phyloP scores from a whole-genome alignment of 495 filamentous ascomycete genomes.

The Aspergillus panamensis region DNA sequence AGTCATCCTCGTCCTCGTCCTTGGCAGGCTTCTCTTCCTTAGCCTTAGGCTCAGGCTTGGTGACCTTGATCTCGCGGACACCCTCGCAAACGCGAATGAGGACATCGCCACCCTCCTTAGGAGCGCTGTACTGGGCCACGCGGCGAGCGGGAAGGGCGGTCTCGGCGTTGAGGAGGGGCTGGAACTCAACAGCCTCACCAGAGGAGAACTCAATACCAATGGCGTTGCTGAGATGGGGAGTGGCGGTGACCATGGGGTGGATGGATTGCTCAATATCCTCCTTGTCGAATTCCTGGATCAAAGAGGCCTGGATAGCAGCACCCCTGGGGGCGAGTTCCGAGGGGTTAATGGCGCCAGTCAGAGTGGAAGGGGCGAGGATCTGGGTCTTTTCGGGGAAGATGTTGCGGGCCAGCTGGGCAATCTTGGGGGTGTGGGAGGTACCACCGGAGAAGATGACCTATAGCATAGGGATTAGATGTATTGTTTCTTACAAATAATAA shows the following conservation, averaged over 20 bases:
- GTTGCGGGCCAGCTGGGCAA: constrained; percentile 67
- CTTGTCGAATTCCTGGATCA: constrained; percentile 86
- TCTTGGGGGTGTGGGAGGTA: constrained; percentile 88
- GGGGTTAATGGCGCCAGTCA: constrained; percentile 78
- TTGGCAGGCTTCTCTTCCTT: constrained; percentile 58
- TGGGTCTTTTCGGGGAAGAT: constrained; percentile 79
- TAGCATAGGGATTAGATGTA: constrained; percentile 3
- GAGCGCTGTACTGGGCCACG: constrained; percentile 68
- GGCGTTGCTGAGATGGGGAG: constrained; percentile 81
- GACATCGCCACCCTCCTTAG: constrained; percentile 78
- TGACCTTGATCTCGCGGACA: constrained; percentile 81
- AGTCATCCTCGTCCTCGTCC: constrained; percentile 58
- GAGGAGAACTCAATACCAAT: constrained; percentile 79
- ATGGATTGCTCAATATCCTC: constrained; percentile 95
- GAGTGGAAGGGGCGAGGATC: constrained; percentile 79
- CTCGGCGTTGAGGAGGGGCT: constrained; percentile 72
- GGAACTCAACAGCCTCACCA: constrained; percentile 63
- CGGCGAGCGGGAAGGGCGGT: constrained; percentile 88
- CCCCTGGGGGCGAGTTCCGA: constrained; percentile 85
- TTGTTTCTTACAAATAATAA: background rate
- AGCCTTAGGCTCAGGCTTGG: constrained; percentile 73
- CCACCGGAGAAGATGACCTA: constrained; percentile 88
- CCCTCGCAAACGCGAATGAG: constrained; percentile 85
- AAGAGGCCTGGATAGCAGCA: constrained; percentile 89
- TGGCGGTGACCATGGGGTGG: constrained; percentile 91